phyloP scores from a whole-genome alignment of 2,329 filamentous ascomycete species.

The Diaporthe sp. region DNA sequence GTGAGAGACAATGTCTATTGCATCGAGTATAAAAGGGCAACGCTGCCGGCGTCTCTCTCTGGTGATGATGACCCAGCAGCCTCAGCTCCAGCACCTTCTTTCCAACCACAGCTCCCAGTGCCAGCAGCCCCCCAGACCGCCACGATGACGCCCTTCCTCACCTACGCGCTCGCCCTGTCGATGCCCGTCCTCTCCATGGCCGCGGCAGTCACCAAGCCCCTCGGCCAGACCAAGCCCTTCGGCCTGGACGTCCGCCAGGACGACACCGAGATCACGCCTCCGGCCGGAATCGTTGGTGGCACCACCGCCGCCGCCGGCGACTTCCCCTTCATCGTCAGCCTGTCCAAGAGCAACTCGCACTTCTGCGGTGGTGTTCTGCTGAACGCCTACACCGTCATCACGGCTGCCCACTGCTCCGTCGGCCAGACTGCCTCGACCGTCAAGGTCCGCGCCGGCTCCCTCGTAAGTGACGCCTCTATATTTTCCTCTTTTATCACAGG shows the following conservation, averaged over 20 bases:
- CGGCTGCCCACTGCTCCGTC: slow-evolving; percentile 50
- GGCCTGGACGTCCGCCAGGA: slow-evolving; percentile 24
- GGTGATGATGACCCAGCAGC: slow-evolving; percentile 11
- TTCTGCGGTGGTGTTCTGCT: slow-evolving; percentile 50
- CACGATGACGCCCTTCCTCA: slow-evolving; percentile 38
- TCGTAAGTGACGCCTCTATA: no score
- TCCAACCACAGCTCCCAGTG: slow-evolving; percentile 19
- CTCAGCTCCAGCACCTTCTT: slow-evolving; percentile 14
- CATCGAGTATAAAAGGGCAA: slow-evolving; percentile 22
- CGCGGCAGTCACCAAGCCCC: slow-evolving; percentile 31
- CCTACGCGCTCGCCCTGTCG: slow-evolving; percentile 30
- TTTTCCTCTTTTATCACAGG: no score
- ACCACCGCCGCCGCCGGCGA: slow-evolving; percentile 43
- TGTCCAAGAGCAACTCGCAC: slow-evolving; percentile 42
- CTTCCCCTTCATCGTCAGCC: slow-evolving; percentile 51
- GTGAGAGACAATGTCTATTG: not conserved
- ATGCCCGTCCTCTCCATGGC: slow-evolving; percentile 33
- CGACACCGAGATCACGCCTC: not conserved
- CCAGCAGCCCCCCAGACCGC: slow-evolving; percentile 28
- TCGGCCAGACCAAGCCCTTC: slow-evolving; percentile 25
- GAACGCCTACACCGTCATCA: slow-evolving; percentile 50
- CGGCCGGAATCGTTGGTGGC: slow-evolving; percentile 13
- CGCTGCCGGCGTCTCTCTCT: not conserved
- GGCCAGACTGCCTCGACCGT: slow-evolving; percentile 41
- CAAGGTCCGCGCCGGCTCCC: slow-evolving; percentile 47